Evolutionary conservation across 495 filamentous ascomycete genomes (phyloP), one percentile per base, ranked within the genome.

Genomic region (Penicillium daleae): DNA sequence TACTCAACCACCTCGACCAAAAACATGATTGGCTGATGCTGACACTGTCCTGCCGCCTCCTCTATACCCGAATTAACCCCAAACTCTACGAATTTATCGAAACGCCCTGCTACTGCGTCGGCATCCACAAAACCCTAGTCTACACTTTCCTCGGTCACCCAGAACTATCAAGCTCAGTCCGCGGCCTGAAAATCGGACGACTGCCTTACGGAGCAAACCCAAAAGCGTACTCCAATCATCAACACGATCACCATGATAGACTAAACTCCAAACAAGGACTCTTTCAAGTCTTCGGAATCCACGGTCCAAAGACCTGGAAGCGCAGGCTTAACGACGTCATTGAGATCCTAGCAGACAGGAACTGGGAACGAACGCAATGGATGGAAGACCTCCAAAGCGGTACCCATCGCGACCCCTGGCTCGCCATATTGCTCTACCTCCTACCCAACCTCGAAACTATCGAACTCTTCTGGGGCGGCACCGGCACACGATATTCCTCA

Each of bases 41-140:
- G 4, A n/a, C 9, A 12, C 22, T 13, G 24, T 27, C 10, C 46
- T 13, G 46, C 46, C 46, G 12, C 2, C 46, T 7, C 12, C 24
- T 26, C 22, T 3, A 49, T 17, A 26, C 27, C 17, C 24, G 24
- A 12, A 27, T 49, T 12, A 26, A 9, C 33, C 33, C 49, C 10
- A 12, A 37, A n/a, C 39, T 56, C 10, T 56, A 61, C 32, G 13
- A 24, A 26, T 56, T 29, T 6, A 56, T 56, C 51, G 24, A 50
- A 6, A 56, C 37, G 21, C 59, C 37, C 22, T 26, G 46, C 24
- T 49, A 49, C 10, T 49, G 24, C 10, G 10, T 49, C 22, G 46
- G 22, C 12, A 15, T 62, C 26, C 37, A 56, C 51, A 32, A 33
- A 26, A 44, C 59, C 39, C 35, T 54, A 26, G 22, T 42, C 3